Evolutionary conservation across 2,329 filamentous ascomycete species (phyloP).

Genomic region (Aspergillus sp.): DNA sequence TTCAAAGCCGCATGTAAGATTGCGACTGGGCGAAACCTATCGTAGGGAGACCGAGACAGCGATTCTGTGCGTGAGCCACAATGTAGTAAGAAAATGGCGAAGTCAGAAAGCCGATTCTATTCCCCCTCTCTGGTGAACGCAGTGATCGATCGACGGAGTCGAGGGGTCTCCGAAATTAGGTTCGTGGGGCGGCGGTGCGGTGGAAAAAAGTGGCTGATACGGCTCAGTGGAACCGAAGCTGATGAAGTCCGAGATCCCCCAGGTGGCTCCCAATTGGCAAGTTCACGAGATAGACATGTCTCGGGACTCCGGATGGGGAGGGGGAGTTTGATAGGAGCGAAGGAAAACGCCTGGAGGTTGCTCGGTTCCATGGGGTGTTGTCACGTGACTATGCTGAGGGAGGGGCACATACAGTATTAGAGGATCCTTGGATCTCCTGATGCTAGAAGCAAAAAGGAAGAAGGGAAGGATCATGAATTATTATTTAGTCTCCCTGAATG

Average conservation of each 20-base stretch:
- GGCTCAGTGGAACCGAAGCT: neutral
- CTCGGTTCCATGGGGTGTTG: too few species aligned
- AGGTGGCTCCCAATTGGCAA: neutral
- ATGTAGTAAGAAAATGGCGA: neutral
- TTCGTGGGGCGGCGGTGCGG: conserved; percentile 29
- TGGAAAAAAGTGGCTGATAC: conserved; percentile 12
- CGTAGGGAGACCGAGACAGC: conserved; percentile 9
- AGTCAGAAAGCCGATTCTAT: conserved; percentile 2
- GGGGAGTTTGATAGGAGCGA: too few species aligned
- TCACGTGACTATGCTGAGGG: too few species aligned
- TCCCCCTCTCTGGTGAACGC: conserved; percentile 5
- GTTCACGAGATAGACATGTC: too few species aligned
- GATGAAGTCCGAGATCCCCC: too few species aligned
- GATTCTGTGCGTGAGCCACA: neutral
- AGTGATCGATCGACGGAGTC: conserved; percentile 20
- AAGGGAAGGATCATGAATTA: too few species aligned
- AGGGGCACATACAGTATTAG: too few species aligned
- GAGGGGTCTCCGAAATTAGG: conserved; percentile 24
- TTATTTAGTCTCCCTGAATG: too few species aligned
- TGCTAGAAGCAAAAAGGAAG: too few species aligned
- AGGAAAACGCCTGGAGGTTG: too few species aligned
- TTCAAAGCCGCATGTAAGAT: conserved; percentile 6
- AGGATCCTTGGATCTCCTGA: too few species aligned
- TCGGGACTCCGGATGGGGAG: too few species aligned
- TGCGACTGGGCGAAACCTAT: neutral